Base-by-base conservation (phyloP, 108 stramenopile species). In the Stephanodiscus triporus region DNA sequence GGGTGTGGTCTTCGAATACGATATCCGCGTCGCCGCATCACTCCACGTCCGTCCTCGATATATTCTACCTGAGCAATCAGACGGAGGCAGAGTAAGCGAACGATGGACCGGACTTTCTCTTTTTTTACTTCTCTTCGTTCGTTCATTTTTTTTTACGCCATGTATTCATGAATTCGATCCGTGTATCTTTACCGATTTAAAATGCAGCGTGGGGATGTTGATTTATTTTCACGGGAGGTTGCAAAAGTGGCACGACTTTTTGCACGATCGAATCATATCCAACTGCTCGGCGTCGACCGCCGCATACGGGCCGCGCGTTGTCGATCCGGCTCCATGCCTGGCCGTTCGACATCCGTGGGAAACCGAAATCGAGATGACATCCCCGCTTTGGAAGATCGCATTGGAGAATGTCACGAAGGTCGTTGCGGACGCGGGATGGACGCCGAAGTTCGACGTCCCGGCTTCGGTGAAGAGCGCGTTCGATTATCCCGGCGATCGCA, bases 271-370 rank as follows among this genome's bases (percentile, higher is more conserved):
- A 55, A 27, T 67, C 26, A 54, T 59, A 14, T 0, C 51, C 17
- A 73, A 80, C 56, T 80, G 78, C 55, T 63, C 61, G 26, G 53
- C 34, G 19, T 34, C 29, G 30, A 26, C 63, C 6, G 34, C 30
- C 1, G 20, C 27, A 53, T 19, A 17, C 9, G 27, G 1, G 2
- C 34, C 29, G 29, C 49, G 34, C 27, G 27, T 37, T 22, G 26
- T 6, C 37, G 32, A 54, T 54, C 20, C 51, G 48, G n/a, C 27
- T 57, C 78, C 72, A 0, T 78, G 77, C 38, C 9, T 71, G 36
- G 36, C 47, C 13, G 37, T 86, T 47, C 45, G 54, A 14, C 87
- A 87, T 65, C 87, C 87, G 2, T 80, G 84, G 87, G 87, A 87
- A 66, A 81, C 81, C 4, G 75, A 78, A 49, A 59, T 79, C 47